Base-by-base conservation (phyloP, 345 rosid species). In the Populus ilicifolia region DNA sequence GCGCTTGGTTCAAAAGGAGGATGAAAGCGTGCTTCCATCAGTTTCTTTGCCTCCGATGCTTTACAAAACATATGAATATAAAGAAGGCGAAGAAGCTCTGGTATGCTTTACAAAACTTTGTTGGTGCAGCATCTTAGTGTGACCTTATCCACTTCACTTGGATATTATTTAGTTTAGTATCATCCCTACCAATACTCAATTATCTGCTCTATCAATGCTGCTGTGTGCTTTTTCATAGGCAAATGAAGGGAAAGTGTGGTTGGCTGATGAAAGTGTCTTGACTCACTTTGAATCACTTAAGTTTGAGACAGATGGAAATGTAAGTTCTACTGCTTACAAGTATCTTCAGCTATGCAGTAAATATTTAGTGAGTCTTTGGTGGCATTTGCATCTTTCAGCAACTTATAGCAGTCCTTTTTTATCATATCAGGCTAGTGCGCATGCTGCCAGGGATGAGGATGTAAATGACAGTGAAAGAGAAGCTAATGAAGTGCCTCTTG, bases 401-500 rank as follows among this genome's bases (percentile, higher is more conserved):
- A 79, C 67, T 71, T 59, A 21, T 83, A 30, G 41, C 75, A 56
- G 46, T 62, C 16, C 75, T 75, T 69, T 41, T 43, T 75, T 75
- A 69, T 79, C 30, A 75, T 38, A 78, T 86, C 89, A 90, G 99
- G 88, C 77, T 82, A 83, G 74, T 66, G 73, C 89, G 54, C 86
- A 84, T 79, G 65, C 43, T 71, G 78, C 82, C 36, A 85, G 86
- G 62, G 84, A 87, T 67, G 89, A 81, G 79, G 86, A 65, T 85
- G 72, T 80, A 69, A 81, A 86, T 75, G 97, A 88, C 70, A 83
- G 79, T 69, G 92, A 93, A 62, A 88, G 68, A 79, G 99, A 91
- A 83, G 96, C 87, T 71, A 89, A 86, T 76, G 99, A 93, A 76
- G 83, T 89, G 75, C 94, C 98, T 78, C 86, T 93, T 33, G 91